Conservation (phyloP, 345 rosid genomes). For the Anacardium occidentale region DNA sequence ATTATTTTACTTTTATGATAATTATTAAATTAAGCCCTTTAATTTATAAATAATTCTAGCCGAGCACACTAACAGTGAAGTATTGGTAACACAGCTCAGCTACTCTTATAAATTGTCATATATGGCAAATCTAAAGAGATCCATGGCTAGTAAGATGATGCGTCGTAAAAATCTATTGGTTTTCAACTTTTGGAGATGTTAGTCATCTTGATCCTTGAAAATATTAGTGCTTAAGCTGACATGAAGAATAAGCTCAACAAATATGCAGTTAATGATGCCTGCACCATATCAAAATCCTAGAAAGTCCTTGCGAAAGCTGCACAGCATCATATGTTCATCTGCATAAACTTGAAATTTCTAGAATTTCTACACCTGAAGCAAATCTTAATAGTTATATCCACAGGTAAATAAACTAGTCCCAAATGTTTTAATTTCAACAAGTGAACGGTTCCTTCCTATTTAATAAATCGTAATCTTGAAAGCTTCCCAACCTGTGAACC, state of each 20-base stretch:
- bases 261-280: not conserved
- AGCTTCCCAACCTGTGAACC: constrained; percentile 66
- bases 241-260: not conserved
- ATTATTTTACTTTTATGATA: too few relatives aligned
- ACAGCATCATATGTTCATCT: not conserved
- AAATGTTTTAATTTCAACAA: not conserved
- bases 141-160: not conserved
- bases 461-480: not conserved
- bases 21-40: too few relatives aligned
- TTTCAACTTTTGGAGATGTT: not conserved
- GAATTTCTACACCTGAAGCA: not conserved
- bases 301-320: too few relatives aligned
- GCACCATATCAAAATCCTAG: not conserved
- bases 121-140: not conserved
- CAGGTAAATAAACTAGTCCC: not conserved
- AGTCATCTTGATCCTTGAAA: not conserved
- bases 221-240: not conserved
- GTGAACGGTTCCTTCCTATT: not conserved
- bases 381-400: not conserved
- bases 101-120: not conserved
- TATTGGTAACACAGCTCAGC: not conserved
- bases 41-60: too few relatives aligned
- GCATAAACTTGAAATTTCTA: constrained; percentile 1
- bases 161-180: not conserved
- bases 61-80: not conserved